phyloP scores from a whole-genome alignment of 179 eudicot species.

The Amaranthus tricolor region DNA sequence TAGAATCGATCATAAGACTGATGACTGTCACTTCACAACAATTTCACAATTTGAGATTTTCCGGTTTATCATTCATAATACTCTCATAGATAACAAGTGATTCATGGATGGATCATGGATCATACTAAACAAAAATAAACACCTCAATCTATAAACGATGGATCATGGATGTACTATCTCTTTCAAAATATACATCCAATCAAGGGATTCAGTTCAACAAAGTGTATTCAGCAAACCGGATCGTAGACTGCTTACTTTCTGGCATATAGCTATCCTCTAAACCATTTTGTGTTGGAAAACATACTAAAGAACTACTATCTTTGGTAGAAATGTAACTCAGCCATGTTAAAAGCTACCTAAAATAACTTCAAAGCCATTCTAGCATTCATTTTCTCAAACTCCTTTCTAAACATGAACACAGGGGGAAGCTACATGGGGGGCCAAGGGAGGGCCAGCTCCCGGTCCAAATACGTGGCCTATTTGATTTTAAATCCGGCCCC shows the following conservation, averaged over 20 bases:
- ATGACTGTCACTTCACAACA: background rate
- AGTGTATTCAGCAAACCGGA: background rate
- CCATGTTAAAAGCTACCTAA: background rate
- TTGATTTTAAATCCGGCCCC: too few relatives aligned
- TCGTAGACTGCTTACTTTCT: background rate
- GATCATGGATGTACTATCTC: background rate
- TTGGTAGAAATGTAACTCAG: background rate
- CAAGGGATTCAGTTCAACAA: background rate
- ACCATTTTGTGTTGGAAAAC: too few relatives aligned
- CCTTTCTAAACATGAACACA: too few relatives aligned
- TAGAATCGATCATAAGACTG: background rate
- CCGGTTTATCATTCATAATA: background rate
- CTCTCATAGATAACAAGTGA: background rate
- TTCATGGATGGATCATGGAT: background rate
- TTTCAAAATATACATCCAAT: background rate
- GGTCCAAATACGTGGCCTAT: too few relatives aligned
- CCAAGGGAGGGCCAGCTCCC: too few relatives aligned
- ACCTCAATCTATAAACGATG: background rate
- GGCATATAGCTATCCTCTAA: background rate
- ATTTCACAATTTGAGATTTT: background rate
- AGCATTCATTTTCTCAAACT: background rate
- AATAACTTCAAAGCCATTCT: background rate
- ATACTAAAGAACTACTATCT: too few relatives aligned
- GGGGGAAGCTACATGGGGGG: too few relatives aligned
- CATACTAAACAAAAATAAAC: background rate